Evolutionary conservation across 148 eudicot species (phyloP).

Genomic region (Salicornia ramosissima): DNA sequence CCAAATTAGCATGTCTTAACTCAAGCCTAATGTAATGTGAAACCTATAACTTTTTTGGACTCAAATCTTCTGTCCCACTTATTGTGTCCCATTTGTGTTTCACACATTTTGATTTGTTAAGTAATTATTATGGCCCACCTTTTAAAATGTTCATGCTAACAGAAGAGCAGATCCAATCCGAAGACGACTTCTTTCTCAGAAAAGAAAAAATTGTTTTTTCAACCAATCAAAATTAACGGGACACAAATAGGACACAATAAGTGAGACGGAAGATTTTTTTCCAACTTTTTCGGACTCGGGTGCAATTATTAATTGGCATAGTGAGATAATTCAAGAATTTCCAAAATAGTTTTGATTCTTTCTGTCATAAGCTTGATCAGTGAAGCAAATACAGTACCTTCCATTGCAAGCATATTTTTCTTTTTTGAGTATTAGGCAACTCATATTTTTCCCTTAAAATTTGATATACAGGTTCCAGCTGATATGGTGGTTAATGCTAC

Average conservation of each 20-base stretch:
- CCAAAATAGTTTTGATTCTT: not conserved
- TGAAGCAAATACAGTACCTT: not conserved
- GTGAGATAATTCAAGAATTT: not conserved
- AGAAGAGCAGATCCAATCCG: no score
- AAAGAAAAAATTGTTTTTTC: no score
- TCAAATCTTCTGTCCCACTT: no score
- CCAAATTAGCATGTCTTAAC: not conserved
- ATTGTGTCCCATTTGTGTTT: no score
- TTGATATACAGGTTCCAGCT: constrained; percentile 69
- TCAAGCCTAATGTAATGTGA: constrained; percentile 4
- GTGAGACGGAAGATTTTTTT: no score
- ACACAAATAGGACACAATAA: no score
- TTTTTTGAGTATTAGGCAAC: not conserved
- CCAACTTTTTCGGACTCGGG: no score
- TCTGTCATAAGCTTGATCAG: not conserved
- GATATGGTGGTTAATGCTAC: constrained; percentile 96
- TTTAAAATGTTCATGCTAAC: no score
- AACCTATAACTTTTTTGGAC: constrained; percentile 1
- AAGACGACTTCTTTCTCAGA: no score
- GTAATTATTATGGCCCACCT: no score
- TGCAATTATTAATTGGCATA: not conserved
- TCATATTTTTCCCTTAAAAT: not conserved
- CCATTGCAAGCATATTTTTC: not conserved
- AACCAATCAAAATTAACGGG: no score
- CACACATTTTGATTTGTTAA: no score